Evolutionary conservation across 768 basidiomycete genomes (phyloP).

Genomic region (Mycena haematopus): DNA sequence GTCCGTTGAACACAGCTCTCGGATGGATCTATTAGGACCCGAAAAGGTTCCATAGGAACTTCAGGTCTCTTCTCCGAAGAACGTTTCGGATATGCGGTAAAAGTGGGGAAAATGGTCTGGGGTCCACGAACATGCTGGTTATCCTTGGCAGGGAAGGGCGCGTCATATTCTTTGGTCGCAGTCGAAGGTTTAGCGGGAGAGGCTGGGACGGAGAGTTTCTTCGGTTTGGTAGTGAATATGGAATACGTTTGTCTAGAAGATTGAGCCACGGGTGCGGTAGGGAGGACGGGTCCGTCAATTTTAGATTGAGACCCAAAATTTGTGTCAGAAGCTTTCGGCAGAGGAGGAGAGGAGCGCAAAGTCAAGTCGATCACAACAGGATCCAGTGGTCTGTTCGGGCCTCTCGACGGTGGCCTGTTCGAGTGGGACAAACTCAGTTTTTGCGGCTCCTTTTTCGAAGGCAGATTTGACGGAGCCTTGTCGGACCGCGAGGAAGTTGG

Average conservation of each 20-base stretch:
- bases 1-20: not conserved
- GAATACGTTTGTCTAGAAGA: conserved; percentile 46
- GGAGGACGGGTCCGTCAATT: not conserved
- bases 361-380: conserved; percentile 53
- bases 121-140: conserved; percentile 69
- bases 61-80: not conserved
- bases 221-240: conserved; percentile 50
- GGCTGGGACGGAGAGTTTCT: conserved; percentile 22
- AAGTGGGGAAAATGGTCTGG: conserved; percentile 47
- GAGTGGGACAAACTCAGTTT: too few relatives aligned
- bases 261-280: conserved; percentile 17
- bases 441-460: too few relatives aligned
- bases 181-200: not conserved
- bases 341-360: conserved; percentile 29
- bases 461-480: not conserved
- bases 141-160: conserved; percentile 55
- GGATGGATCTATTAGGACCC: not conserved
- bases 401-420: too few relatives aligned
- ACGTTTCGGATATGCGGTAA: conserved; percentile 14
- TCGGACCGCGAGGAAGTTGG: conserved; percentile 10
- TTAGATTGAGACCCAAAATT: conserved; percentile 18
- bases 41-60: conserved; percentile 5
- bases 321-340: conserved; percentile 9
- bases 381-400: conserved; percentile 39
- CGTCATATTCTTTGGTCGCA: conserved; percentile 22